phyloP scores from a whole-genome alignment of 2,329 filamentous ascomycete genomes.

The Dendryphion nanum region DNA sequence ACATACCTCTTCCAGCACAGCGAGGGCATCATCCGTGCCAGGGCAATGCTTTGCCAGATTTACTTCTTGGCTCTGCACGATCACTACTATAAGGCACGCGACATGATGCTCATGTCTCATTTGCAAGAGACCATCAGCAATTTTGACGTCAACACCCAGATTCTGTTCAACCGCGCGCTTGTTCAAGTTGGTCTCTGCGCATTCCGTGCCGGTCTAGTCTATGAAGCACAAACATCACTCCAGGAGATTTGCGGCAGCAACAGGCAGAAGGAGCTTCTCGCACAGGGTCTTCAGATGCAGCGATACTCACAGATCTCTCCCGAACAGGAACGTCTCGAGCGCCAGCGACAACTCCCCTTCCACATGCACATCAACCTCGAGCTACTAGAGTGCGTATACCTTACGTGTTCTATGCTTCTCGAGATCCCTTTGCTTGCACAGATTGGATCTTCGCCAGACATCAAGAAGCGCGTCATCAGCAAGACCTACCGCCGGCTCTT shows the following conservation, averaged over 20 bases:
- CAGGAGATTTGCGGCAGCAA: conserved; percentile 98
- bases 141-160: conserved; percentile 96
- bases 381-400: conserved; percentile 94
- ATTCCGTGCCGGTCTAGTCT: conserved; percentile 94
- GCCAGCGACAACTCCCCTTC: conserved; percentile 96
- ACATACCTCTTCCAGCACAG: conserved; percentile 93
- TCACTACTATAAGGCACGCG: conserved; percentile 94
- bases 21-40: conserved; percentile 91
- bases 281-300: conserved; percentile 98
- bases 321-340: conserved; percentile 95
- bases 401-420: conserved; percentile 98
- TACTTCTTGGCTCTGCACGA: conserved; percentile 98
- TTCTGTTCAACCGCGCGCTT: conserved; percentile 96
- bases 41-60: conserved; percentile 97
- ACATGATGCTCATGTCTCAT: conserved; percentile 99
- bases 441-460: conserved; percentile 91
- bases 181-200: conserved; percentile 98
- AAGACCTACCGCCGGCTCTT: conserved; percentile 99
- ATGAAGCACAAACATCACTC: conserved; percentile 95
- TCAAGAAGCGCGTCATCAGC: conserved; percentile 97
- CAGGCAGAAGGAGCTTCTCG: conserved; percentile 94
- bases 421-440: conserved; percentile 97
- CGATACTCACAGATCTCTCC: conserved; percentile 94
- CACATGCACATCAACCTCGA: conserved; percentile 99
- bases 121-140: conserved; percentile 94